Evolutionary conservation across 345 rosid species (phyloP).

Genomic region (Schrenkiella parvula): DNA sequence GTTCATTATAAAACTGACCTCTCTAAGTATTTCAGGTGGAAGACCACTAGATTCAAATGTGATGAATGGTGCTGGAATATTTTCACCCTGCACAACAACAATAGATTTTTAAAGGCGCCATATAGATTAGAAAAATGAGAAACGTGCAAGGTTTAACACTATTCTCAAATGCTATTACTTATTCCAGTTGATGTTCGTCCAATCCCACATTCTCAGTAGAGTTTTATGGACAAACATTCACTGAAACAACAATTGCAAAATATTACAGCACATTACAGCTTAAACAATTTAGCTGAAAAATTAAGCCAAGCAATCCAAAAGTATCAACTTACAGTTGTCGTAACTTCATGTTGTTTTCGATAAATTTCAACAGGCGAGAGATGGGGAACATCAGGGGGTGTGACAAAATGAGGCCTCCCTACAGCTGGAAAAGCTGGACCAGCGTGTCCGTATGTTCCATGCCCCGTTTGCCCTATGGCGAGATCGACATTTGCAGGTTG

Average conservation of each 20-base stretch:
- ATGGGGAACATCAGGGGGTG: conserved; percentile 42
- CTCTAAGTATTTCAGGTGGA: conserved; percentile 88
- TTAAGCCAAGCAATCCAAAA: conserved; percentile 4
- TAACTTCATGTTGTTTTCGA: conserved; percentile 81
- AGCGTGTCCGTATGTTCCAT: conserved; percentile 44
- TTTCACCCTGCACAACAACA: conserved; percentile 64
- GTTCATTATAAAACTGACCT: conserved; percentile 48
- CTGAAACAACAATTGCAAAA: conserved; percentile 37
- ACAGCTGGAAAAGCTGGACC: conserved; percentile 49
- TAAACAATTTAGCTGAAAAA: neutral
- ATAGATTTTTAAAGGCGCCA: conserved; percentile 9
- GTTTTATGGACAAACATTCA: conserved; percentile 40
- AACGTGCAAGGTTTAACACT: conserved; percentile 26
- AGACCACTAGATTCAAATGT: conserved; percentile 89
- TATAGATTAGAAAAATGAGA: conserved; percentile 3
- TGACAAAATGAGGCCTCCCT: conserved; percentile 45
- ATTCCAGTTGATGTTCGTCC: conserved; percentile 39
- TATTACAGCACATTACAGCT: conserved; percentile 30
- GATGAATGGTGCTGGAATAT: conserved; percentile 87
- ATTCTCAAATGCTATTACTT: conserved; percentile 37
- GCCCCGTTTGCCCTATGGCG: conserved; percentile 44
- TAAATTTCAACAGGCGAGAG: conserved; percentile 70
- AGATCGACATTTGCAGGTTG: conserved; percentile 44
- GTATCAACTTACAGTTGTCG: conserved; percentile 59
- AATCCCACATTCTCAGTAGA: conserved; percentile 34